Evolutionary conservation across 495 filamentous ascomycete species (phyloP).

Genomic region (Aspergillus biplanus): DNA sequence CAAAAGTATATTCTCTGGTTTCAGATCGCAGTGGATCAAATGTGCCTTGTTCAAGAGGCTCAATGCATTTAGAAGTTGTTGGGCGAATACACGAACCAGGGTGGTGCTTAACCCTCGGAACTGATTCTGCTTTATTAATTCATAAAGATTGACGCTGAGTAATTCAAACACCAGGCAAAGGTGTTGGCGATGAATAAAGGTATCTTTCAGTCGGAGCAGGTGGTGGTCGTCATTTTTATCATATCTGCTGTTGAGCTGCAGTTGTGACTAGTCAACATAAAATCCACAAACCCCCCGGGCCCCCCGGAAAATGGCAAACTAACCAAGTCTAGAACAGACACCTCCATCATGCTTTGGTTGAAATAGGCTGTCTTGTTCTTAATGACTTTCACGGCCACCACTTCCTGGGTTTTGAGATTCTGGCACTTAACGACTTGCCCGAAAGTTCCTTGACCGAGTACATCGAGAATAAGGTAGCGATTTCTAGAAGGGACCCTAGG

Average conservation of each 20-base stretch:
- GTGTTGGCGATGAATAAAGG: slow-evolving; percentile 98
- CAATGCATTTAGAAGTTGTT: slow-evolving; percentile 91
- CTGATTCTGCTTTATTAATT: slow-evolving; percentile 99
- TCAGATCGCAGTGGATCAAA: slow-evolving; percentile 97
- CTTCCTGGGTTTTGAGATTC: slow-evolving; percentile 96
- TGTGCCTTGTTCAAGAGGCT: slow-evolving; percentile 94
- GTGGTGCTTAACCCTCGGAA: slow-evolving; percentile 98
- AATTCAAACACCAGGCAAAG: slow-evolving; percentile 97
- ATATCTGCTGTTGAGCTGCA: slow-evolving; percentile 91
- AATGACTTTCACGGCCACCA: slow-evolving; percentile 98
- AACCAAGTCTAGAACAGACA: slow-evolving; percentile 96
- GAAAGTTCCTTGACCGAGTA: slow-evolving; percentile 97
- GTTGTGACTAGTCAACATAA: slow-evolving; percentile 30
- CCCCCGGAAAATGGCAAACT: slow-evolving; percentile 32
- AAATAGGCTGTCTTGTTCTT: slow-evolving; percentile 99
- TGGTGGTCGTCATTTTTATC: slow-evolving; percentile 99
- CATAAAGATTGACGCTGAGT: slow-evolving; percentile 96
- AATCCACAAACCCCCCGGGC: no score
- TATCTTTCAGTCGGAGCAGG: slow-evolving; percentile 92
- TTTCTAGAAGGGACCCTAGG: slow-evolving; percentile 59
- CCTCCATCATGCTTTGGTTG: slow-evolving; percentile 99
- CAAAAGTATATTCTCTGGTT: slow-evolving; percentile 96
- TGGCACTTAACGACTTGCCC: slow-evolving; percentile 99
- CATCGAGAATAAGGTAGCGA: slow-evolving; percentile 96
- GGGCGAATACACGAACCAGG: slow-evolving; percentile 95